phyloP scores from a whole-genome alignment of 1,284 basidiomycete genomes.

The Malassezia psittaci region DNA sequence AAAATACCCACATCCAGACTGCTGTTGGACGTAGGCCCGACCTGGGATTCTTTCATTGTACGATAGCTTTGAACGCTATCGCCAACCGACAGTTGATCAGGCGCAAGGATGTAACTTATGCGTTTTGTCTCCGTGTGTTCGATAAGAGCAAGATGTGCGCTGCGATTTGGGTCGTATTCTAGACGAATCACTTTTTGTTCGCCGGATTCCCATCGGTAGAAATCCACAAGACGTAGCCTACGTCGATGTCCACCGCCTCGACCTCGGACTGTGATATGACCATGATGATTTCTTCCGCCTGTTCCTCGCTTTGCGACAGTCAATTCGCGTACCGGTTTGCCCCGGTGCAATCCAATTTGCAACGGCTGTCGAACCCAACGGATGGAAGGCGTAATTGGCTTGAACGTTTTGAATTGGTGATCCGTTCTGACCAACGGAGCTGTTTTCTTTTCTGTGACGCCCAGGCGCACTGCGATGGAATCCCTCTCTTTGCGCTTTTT shows the following conservation, averaged over 20 bases:
- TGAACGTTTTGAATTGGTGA: slow-evolving; percentile 69
- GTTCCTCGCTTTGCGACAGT: slow-evolving; percentile 72
- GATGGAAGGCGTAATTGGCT: slow-evolving; percentile 71
- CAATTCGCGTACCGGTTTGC: slow-evolving; percentile 66
- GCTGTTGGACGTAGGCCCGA: slow-evolving; percentile 51
- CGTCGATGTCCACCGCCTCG: slow-evolving; percentile 84
- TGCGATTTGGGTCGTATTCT: slow-evolving; percentile 90
- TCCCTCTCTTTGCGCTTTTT: slow-evolving; percentile 23
- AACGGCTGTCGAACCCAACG: slow-evolving; percentile 76
- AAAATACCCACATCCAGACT: slow-evolving; percentile 71
- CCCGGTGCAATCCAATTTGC: slow-evolving; percentile 70
- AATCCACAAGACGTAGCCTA: slow-evolving; percentile 79
- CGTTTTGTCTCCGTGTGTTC: slow-evolving; percentile 55
- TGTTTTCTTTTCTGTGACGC: slow-evolving; percentile 24
- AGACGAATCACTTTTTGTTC: slow-evolving; percentile 80
- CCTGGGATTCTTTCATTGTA: slow-evolving; percentile 7
- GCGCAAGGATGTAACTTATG: slow-evolving; percentile 77
- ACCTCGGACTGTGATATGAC: slow-evolving; percentile 76
- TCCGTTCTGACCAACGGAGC: slow-evolving; percentile 43
- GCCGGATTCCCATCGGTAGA: slow-evolving; percentile 61
- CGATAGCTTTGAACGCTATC: slow-evolving; percentile 81
- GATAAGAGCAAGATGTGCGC: slow-evolving; percentile 84
- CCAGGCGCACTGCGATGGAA: slow-evolving; percentile 34
- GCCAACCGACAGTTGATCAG: slow-evolving; percentile 77
- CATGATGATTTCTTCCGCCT: slow-evolving; percentile 72